Base-by-base conservation (phyloP, 2,329 filamentous ascomycete genomes). In the Microdochium bolleyi region DNA sequence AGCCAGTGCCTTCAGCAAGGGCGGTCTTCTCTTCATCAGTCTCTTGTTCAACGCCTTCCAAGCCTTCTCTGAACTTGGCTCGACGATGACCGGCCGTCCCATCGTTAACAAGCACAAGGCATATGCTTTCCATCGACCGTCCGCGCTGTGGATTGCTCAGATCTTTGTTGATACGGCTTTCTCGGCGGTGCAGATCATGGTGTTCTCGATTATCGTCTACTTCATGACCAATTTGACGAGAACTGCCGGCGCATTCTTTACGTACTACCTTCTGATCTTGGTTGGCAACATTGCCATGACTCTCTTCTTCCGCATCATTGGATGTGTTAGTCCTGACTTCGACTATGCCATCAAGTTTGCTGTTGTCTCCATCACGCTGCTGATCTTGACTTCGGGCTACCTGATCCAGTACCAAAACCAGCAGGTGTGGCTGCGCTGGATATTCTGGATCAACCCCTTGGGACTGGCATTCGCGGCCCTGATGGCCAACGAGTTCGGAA, bases 31-130 rank as follows among this genome's bases (percentile, higher is more conserved):
- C 50, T 95, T 95, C 70, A 83, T 91, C 52, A 75, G 87, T 22
- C 78, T 95, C 1, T 71, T 95, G 3, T 92, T 92, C 77, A 92
- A 92, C 66, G 87, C 87, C n/a, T 92, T 95, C 68, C 85, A 90
- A 63, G 88, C 89, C 24, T 92, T 94, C 63, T 82, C 85, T 0
- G 89, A 95, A 66, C 70, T 95, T 0, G 86, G 79, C 0, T 77
- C 79, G 11, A 87, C 86, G 1, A 92, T 94, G 87, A 71, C 84
- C 16, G 88, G 86, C 1, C 79, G 90, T 9, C 78, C 84, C 0
- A 87, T 95, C 37, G 79, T 95, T 55, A 89, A 91, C 66, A 95
- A 94, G 65, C 90, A 95, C 67, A 84, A 86, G 53, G 85, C 87
- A 0, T 95, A 89, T 60, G 87, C 89, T 0, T 92, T 95, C 63